Base-by-base conservation (phyloP, 2,329 filamentous ascomycete species). In the Coleophoma eucalyptorum region DNA sequence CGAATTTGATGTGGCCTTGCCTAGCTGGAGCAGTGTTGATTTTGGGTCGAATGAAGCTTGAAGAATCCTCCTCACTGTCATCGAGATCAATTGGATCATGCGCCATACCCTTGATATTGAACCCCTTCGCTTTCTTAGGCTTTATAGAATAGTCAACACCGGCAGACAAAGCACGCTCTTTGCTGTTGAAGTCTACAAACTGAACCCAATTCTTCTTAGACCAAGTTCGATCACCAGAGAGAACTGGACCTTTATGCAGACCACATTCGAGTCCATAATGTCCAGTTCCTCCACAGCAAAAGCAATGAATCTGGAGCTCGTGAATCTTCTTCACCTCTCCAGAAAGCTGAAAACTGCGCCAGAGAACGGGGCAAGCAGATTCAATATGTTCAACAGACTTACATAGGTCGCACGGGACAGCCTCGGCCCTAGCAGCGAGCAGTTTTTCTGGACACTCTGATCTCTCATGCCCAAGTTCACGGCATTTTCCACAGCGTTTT, bases 341-440 rank as follows among this genome's bases (percentile, higher is more conserved):
- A 26, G 26, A 26, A 45, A 74, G 67, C 13, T 66, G 65, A 62
- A 78, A 85, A 16, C 74, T 81, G 51, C 77, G 73, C 83, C 83
- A 89, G 20, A 85, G 68, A 44, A 75, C 70, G 48, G 78, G 75
- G 63, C 87, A 90, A 2, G 76, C 67, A 12, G 71, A 63, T 61
- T 89, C 86, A 8, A 75, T 58, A 58, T 90, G 87, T 8, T 76
- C 71, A 3, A 61, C 56, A 6, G 75, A 75, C 37, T 69, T 69
- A 65, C 87, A 90, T 33, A 83, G 70, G 11, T 80, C 79, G 63
- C 87, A 90, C 3, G 76, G 74, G 43, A 77, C 69, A 19, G 74
- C 73, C 50, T 84, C 81, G 15, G 74, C 73, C 54, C 75, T 76
- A 15, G 75, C 69, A 46, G 77, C 57, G 3, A 67, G 65, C 40